These are phyloP conservation scores for Atkinsonella hypoxylon DNA, from an alignment of 2,329 filamentous ascomycete species.

Conservation along the genomic window DNA sequence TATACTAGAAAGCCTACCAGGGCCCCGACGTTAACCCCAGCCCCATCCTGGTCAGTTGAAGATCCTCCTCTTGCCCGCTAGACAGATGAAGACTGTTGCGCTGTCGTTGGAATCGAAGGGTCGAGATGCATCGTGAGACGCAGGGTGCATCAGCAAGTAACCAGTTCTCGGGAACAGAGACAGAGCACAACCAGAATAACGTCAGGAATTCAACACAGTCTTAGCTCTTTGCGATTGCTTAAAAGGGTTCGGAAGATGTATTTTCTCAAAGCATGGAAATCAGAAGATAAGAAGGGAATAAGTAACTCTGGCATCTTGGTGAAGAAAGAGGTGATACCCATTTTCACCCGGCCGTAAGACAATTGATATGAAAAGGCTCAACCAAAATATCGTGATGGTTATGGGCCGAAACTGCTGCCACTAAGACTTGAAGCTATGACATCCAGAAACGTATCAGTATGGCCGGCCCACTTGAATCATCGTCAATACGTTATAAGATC, in stretches of 20 bases:
- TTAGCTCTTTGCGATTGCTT: neutral
- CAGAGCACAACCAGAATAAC: neutral
- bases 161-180: constrained; percentile 5
- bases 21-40: constrained; percentile 2
- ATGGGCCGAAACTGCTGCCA: neutral
- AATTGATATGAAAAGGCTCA: neutral
- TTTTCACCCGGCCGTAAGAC: too few species aligned
- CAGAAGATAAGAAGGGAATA: neutral
- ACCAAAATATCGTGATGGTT: neutral
- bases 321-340: neutral
- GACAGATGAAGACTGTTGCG: neutral
- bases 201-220: neutral
- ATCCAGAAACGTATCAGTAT: neutral
- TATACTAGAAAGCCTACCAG: constrained; percentile 4
- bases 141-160: constrained; percentile 10
- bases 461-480: neutral
- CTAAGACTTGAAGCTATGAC: neutral
- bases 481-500: neutral
- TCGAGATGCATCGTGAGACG: constrained; percentile 9
- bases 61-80: constrained; percentile 4
- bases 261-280: neutral
- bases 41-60: constrained; percentile 2
- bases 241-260: neutral
- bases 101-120: neutral
- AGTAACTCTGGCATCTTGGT: neutral